Evolutionary conservation across 306 rosid genomes (phyloP).

Genomic region (Prunus salicina): DNA sequence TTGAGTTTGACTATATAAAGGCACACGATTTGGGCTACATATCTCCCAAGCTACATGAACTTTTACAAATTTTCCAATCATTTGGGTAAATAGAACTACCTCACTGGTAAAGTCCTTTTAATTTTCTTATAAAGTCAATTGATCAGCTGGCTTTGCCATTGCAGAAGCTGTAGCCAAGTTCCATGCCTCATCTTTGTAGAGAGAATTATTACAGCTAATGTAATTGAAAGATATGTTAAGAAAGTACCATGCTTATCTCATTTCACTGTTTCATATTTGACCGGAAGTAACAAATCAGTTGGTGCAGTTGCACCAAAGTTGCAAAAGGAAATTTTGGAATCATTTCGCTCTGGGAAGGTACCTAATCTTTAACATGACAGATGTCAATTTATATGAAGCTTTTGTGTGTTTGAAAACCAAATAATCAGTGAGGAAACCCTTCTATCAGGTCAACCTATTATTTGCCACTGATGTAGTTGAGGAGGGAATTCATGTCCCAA

Average conservation of each 20-base stretch:
- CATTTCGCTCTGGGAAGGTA: conserved; percentile 84
- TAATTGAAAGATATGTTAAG: conserved; percentile 67
- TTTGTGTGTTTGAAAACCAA: conserved; percentile 24
- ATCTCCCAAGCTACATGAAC: conserved; percentile 76
- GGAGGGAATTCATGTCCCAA: conserved; percentile 90
- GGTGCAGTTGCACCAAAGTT: conserved; percentile 58
- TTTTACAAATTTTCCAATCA: conserved; percentile 62
- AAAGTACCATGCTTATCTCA: conserved; percentile 56
- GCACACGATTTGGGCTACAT: conserved; percentile 58
- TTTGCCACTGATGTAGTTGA: conserved; percentile 91
- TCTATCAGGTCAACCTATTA: conserved; percentile 73
- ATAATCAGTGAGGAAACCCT: conserved; percentile 29
- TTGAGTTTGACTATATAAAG: conserved; percentile 40
- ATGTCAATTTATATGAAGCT: neutral
- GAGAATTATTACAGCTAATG: conserved; percentile 76
- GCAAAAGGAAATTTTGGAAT: conserved; percentile 77
- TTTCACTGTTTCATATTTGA: conserved; percentile 67
- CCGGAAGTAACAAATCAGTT: conserved; percentile 66
- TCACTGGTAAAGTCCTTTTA: conserved; percentile 1
- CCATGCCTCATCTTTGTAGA: conserved; percentile 77
- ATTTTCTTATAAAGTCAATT: conserved; percentile 21
- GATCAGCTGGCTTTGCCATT: conserved; percentile 23
- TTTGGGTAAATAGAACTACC: conserved; percentile 56
- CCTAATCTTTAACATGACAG: conserved; percentile 12
- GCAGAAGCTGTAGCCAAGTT: conserved; percentile 56